Conservation (phyloP, 495 filamentous ascomycete species). For the Penicillium subrubescens region DNA sequence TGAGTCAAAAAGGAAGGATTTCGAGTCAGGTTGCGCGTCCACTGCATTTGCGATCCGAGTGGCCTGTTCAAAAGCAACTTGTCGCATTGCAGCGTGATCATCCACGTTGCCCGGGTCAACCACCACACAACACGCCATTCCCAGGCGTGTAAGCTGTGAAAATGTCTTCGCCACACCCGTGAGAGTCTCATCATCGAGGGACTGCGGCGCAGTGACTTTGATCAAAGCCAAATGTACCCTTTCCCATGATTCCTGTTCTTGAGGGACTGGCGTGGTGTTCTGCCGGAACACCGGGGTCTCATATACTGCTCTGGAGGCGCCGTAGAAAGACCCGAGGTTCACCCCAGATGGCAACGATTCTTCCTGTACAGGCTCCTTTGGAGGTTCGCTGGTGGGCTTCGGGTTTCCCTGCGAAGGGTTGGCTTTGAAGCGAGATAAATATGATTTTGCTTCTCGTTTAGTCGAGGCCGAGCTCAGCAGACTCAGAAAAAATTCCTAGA, state of each 20-base stretch:
- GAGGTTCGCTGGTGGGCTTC: slow-evolving; percentile 19
- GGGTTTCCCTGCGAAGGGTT: slow-evolving; percentile 27
- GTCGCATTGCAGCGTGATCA: slow-evolving; percentile 38
- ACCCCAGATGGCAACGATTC: slow-evolving; percentile 46
- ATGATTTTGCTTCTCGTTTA: slow-evolving; percentile 86
- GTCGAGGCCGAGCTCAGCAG: slow-evolving; percentile 83
- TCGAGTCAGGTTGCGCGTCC: slow-evolving; percentile 62
- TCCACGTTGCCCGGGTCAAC: slow-evolving; percentile 63
- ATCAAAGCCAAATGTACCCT: slow-evolving; percentile 82
- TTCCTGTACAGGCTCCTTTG: slow-evolving; percentile 22
- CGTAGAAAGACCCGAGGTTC: slow-evolving; percentile 65
- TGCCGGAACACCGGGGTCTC: slow-evolving; percentile 65
- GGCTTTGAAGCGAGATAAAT: slow-evolving; percentile 76
- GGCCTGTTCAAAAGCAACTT: slow-evolving; percentile 60
- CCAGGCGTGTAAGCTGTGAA: slow-evolving; percentile 77
- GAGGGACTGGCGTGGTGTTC: slow-evolving; percentile 40
- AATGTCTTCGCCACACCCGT: slow-evolving; percentile 80
- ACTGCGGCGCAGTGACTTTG: slow-evolving; percentile 75
- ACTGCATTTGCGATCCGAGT: slow-evolving; percentile 76
- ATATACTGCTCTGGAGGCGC: slow-evolving; percentile 59
- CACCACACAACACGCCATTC: slow-evolving; percentile 78
- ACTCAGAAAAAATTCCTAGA: slow-evolving; percentile 79
- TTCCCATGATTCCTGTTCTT: slow-evolving; percentile 30
- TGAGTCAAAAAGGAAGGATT: slow-evolving; percentile 69
- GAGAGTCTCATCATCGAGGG: slow-evolving; percentile 65